Percentiles rank a stretch among this genome's conserved stretches.
Evolutionary conservation across 2,329 filamentous ascomycete genomes (phyloP).

Genomic region (Didymella keratinophila): DNA sequence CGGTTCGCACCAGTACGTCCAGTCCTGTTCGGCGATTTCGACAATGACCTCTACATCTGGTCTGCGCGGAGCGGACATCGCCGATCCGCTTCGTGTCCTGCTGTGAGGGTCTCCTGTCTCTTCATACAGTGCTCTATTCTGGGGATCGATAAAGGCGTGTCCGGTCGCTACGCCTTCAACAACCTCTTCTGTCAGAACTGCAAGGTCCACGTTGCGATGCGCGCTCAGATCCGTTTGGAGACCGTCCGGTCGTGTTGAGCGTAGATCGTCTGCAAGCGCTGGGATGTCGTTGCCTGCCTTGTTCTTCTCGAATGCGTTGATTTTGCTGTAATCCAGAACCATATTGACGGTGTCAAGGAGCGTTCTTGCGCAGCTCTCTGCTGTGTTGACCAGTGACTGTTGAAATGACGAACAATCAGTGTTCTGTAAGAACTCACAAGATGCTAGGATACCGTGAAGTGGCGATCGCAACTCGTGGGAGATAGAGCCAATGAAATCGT

Average conservation of each 20-base stretch:
- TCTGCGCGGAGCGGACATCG: constrained; percentile 2
- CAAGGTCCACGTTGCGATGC: constrained; percentile 52
- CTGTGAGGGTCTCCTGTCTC: background rate
- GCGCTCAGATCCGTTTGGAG: constrained; percentile 43
- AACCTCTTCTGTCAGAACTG: constrained; percentile 59
- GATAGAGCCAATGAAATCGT: constrained; percentile 59
- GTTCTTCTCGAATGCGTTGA: constrained; percentile 46
- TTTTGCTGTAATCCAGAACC: constrained; percentile 31
- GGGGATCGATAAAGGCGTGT: constrained; percentile 49
- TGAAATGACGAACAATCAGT: constrained; percentile 48
- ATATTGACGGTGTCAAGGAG: constrained; percentile 53
- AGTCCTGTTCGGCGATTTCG: constrained; percentile 52
- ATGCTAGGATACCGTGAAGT: constrained; percentile 48
- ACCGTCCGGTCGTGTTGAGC: constrained; percentile 2
- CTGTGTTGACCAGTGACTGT: constrained; percentile 55
- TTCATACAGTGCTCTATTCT: constrained; percentile 9
- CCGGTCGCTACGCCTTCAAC: constrained; percentile 61
- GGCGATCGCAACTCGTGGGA: constrained; percentile 60
- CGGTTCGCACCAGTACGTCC: constrained; percentile 38
- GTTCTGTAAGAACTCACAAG: constrained; percentile 57
- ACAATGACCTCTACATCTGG: constrained; percentile 53
- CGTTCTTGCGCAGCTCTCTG: constrained; percentile 59
- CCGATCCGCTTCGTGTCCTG: background rate
- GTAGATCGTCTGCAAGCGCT: background rate
- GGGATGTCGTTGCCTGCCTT: constrained; percentile 1